phyloP scores from a whole-genome alignment of 148 eudicot species.

The Vaccinium corymbosum region DNA sequence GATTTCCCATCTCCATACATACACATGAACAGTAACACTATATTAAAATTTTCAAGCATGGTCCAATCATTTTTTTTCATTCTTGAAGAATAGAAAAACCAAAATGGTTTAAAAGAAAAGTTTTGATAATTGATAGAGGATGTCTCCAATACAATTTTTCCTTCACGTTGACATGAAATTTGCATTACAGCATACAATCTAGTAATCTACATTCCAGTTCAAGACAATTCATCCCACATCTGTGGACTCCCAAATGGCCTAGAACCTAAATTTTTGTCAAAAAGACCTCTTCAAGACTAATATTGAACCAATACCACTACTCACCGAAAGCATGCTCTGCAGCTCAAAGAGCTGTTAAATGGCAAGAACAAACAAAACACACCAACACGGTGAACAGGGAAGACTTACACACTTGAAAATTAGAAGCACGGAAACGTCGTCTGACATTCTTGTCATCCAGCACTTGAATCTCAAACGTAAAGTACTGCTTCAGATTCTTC shows the following conservation, averaged over 20 bases:
- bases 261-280: neutral
- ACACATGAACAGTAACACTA: neutral
- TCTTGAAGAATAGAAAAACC: neutral
- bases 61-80: neutral
- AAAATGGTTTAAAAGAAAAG: neutral
- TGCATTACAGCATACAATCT: neutral
- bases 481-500: constrained; percentile 91
- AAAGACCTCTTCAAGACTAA: neutral
- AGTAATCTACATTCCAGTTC: neutral
- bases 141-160: neutral
- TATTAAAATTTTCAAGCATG: neutral
- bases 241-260: neutral
- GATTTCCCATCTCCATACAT: neutral
- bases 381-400: constrained; percentile 22
- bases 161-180: neutral
- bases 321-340: constrained; percentile 8
- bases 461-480: constrained; percentile 96
- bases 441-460: constrained; percentile 99
- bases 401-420: constrained; percentile 99
- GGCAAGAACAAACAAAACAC: constrained; percentile 1
- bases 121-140: neutral
- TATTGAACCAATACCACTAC: neutral
- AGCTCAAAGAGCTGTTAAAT: neutral
- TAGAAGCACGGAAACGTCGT: constrained; percentile 98
- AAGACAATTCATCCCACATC: neutral